Percentiles rank a stretch among this genome's conserved stretches.
These are phyloP conservation scores for Leccinum uliginosum DNA, from an alignment of 768 basidiomycete species.

Conservation along the genomic window DNA sequence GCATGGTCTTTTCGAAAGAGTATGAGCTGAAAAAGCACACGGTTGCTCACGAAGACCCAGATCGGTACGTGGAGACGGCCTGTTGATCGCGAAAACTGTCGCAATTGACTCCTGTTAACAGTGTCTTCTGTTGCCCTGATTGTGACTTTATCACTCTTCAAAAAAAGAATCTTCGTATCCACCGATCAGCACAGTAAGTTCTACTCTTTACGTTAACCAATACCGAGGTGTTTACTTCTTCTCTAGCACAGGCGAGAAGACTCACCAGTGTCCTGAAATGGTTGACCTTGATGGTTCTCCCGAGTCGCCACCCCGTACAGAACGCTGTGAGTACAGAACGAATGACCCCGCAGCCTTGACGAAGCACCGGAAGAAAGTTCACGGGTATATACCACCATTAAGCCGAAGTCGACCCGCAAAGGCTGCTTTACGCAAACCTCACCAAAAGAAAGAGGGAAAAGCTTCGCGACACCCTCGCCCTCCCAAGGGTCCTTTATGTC, in stretches of 20 bases:
- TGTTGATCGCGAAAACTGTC: background rate
- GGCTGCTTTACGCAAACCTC: background rate
- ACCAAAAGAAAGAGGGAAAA: background rate
- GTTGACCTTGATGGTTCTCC: background rate
- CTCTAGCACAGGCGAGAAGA: constrained; percentile 21
- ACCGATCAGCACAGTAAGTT: constrained; percentile 18
- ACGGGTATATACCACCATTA: constrained; percentile 16
- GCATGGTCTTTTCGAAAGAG: background rate
- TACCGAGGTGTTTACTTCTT: background rate
- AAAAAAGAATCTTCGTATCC: constrained; percentile 21
- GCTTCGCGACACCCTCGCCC: background rate
- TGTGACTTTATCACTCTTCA: constrained; percentile 16
- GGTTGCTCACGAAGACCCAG: constrained; percentile 5
- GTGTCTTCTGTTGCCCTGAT: constrained; percentile 10
- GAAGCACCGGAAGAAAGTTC: constrained; percentile 22
- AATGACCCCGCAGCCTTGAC: constrained; percentile 24
- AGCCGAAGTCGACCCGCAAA: background rate
- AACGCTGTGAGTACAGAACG: constrained; percentile 17
- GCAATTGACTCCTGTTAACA: background rate
- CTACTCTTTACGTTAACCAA: background rate
- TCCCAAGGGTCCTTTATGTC: background rate
- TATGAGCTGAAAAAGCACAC: constrained; percentile 13
- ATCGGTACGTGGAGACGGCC: background rate
- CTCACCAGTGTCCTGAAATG: constrained; percentile 8
- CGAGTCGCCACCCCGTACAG: background rate